Base-by-base conservation (phyloP, 2,329 filamentous ascomycete genomes). In the Pestalotiopsis sp. region DNA sequence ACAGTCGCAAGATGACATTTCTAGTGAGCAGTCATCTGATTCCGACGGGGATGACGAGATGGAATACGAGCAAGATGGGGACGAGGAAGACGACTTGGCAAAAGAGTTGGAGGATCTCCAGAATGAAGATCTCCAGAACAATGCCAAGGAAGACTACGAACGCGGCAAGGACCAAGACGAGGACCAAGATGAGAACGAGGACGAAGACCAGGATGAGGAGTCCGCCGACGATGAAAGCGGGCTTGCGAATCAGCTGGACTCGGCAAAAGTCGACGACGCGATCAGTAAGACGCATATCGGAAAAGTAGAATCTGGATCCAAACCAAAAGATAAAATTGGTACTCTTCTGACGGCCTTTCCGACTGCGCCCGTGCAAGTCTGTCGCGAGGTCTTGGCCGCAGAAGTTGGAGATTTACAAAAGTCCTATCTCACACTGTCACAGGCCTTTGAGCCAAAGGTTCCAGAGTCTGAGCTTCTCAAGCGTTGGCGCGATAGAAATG, bases 331-430 rank as follows among this genome's bases (percentile, higher is more conserved):
- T n/a, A 79, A 79, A 38, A 74, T 79, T 25, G 73, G 75, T 3
- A 77, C 79, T n/a, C 72, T 86, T 2, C 80, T 77, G 58, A 73
- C 76, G 17, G 83, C 85, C 0, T 88, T 86, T 58, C 85, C 85
- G 2, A 73, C 75, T 6, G 81, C 79, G 9, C 74, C 81, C 1
- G 71, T 77, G 6, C 72, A 76, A 2, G 71, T 77, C 7, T 82
- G 82, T 65, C 77, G 84, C 64, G 74, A 76, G 6, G 73, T 82
- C 1, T 72, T 85, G 3, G 69, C 73, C 5, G 76, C 73, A n/a
- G 76, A 78, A 23, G 64, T 75, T 5, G 76, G 78, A 12, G 74
- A 85, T 68, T 63, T 82, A 6, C 76, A 76, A 17, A 75, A 71
- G 17, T 79, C 83, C 0, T 87, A 83, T 68, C 71, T 77, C 3